phyloP scores from a whole-genome alignment of 2,329 filamentous ascomycete species.

The Bipolaris sorokiniana region DNA sequence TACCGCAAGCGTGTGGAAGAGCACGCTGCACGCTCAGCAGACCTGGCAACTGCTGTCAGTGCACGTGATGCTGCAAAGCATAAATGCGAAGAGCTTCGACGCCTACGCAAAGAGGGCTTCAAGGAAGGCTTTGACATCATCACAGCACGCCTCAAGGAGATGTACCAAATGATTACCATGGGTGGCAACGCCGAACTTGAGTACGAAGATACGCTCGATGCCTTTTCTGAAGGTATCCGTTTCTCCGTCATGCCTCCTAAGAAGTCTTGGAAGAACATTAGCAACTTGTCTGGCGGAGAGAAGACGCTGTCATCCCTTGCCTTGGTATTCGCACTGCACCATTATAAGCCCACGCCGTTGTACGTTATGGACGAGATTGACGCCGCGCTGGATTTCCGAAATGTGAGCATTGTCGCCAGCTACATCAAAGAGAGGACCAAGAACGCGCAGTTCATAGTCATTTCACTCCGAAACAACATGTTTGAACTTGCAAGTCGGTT shows the following conservation, averaged over 20 bases:
- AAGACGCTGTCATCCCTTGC: slow-evolving; percentile 95
- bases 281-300: slow-evolving; percentile 92
- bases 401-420: slow-evolving; percentile 96
- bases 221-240: slow-evolving; percentile 94
- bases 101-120: slow-evolving; percentile 90
- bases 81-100: slow-evolving; percentile 88
- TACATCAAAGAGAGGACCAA: slow-evolving; percentile 99
- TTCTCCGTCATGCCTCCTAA: slow-evolving; percentile 99
- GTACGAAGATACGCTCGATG: slow-evolving; percentile 92
- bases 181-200: slow-evolving; percentile 97
- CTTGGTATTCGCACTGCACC: slow-evolving; percentile 95
- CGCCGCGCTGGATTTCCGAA: slow-evolving; percentile 95
- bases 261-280: slow-evolving; percentile 99
- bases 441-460: slow-evolving; percentile 99
- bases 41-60: slow-evolving; percentile 77
- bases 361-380: slow-evolving; percentile 99
- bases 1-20: slow-evolving; percentile 87
- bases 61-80: slow-evolving; percentile 88
- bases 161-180: slow-evolving; percentile 99
- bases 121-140: slow-evolving; percentile 98
- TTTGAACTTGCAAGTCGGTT: slow-evolving; percentile 96
- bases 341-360: slow-evolving; percentile 95
- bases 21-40: slow-evolving; percentile 78
- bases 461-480: slow-evolving; percentile 98
- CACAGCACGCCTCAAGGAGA: slow-evolving; percentile 93